A percentile compares a stretch with the other conserved stretches of the same genome.
Conservation (phyloP, 2,329 filamentous ascomycete species). For the Phialemoniopsis sp. region DNA sequence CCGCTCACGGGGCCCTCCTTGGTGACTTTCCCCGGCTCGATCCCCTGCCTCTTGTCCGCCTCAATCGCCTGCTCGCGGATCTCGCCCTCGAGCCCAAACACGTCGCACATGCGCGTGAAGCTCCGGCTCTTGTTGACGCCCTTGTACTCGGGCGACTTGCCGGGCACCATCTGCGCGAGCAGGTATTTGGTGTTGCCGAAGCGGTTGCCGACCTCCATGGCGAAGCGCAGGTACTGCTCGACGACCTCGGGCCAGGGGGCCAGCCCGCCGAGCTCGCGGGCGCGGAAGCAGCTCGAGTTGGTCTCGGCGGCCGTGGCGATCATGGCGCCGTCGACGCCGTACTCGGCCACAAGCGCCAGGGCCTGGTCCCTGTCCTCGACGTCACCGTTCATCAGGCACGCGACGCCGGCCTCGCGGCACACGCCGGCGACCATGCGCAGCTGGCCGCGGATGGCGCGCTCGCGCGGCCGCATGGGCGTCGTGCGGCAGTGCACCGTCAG, state of each 20-base stretch:
- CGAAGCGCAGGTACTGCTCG: conserved; percentile 66
- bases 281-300: conserved; percentile 84
- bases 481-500: conserved; percentile 95
- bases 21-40: conserved; percentile 45
- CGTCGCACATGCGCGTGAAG: conserved; percentile 65
- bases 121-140: conserved; percentile 62
- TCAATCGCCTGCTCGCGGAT: conserved; percentile 60
- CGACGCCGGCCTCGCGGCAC: conserved; percentile 80
- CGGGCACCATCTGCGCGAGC: conserved; percentile 79
- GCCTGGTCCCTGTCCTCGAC: conserved; percentile 73
- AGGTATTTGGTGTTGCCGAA: conserved; percentile 93
- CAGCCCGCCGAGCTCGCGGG: conserved; percentile 63
- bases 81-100: conserved; percentile 56
- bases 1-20: conserved; percentile 32
- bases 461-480: conserved; percentile 88
- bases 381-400: conserved; percentile 94
- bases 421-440: conserved; percentile 77
- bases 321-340: conserved; percentile 91
- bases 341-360: conserved; percentile 67
- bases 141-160: conserved; percentile 63
- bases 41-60: conserved; percentile 59
- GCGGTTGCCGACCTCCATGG: conserved; percentile 77
- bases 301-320: conserved; percentile 90
- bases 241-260: conserved; percentile 75
- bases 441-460: conserved; percentile 82